phyloP scores from a whole-genome alignment of 1,284 basidiomycete genomes.

The Laetiporus sulphureus region DNA sequence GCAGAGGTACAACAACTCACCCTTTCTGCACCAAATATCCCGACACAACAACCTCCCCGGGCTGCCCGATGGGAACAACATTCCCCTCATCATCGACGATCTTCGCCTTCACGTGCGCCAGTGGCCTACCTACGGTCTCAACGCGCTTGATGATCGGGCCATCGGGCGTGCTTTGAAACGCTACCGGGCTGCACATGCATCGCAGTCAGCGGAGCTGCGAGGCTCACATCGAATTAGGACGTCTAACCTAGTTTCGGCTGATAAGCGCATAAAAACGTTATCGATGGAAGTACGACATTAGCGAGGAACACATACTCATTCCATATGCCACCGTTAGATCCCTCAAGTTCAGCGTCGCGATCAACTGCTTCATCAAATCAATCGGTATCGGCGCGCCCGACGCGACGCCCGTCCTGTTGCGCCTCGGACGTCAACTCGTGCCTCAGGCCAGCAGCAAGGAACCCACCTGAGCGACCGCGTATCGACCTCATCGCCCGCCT shows the following conservation, averaged over 20 bases:
- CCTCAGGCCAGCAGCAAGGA: not conserved
- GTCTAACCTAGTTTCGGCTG: conserved; percentile 32
- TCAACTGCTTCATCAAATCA: conserved; percentile 69
- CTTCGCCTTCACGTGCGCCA: conserved; percentile 76
- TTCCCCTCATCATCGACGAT: conserved; percentile 54
- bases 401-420: conserved; percentile 69
- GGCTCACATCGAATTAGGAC: not conserved
- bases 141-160: conserved; percentile 70
- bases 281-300: not conserved
- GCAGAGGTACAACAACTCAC: conserved; percentile 27
- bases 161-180: conserved; percentile 66
- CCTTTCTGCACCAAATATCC: conserved; percentile 80
- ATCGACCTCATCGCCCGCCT: conserved; percentile 40
- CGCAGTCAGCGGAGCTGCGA: no score
- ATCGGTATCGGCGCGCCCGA: conserved; percentile 77
- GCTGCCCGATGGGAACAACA: conserved; percentile 56
- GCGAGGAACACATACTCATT: conserved; percentile 55
- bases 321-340: conserved; percentile 78
- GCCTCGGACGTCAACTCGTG: not conserved
- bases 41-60: conserved; percentile 70
- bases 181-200: conserved; percentile 67
- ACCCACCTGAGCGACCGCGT: conserved; percentile 47
- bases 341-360: conserved; percentile 55
- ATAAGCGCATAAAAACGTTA: not conserved
- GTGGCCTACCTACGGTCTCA: conserved; percentile 73